phyloP scores from a whole-genome alignment of 768 basidiomycete genomes.

The Zangia roseola region DNA sequence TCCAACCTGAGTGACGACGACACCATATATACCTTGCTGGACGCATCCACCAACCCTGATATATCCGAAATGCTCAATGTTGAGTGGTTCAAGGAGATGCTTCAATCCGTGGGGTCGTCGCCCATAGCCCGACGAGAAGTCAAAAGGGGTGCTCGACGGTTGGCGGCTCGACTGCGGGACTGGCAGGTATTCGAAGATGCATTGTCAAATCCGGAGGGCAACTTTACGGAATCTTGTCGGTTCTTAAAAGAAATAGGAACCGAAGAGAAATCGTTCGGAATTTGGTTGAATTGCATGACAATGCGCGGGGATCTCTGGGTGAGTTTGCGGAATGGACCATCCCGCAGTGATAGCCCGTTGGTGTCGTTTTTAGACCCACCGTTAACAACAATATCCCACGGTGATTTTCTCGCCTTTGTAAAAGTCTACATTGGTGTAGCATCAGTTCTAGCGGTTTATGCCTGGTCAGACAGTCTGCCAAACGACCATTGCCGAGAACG shows the following conservation, averaged over 20 bases:
- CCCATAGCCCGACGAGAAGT: slow-evolving; percentile 39
- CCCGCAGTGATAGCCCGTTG: slow-evolving; percentile 30
- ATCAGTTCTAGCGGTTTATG: slow-evolving; percentile 65
- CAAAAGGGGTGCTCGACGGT: slow-evolving; percentile 45
- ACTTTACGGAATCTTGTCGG: slow-evolving; percentile 47
- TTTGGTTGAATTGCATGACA: slow-evolving; percentile 71
- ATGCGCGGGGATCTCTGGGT: slow-evolving; percentile 51
- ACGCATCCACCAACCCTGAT: slow-evolving; percentile 64
- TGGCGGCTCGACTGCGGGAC: slow-evolving; percentile 50
- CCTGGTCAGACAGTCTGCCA: slow-evolving; percentile 78
- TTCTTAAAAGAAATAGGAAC: slow-evolving; percentile 60
- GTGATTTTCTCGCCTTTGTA: slow-evolving; percentile 62
- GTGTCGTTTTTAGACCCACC: slow-evolving; percentile 39
- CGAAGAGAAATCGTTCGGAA: slow-evolving; percentile 68
- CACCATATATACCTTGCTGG: slow-evolving; percentile 55
- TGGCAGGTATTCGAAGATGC: slow-evolving; percentile 66
- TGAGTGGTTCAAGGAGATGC: slow-evolving; percentile 29
- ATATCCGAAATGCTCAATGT: slow-evolving; percentile 53
- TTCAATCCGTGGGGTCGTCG: slow-evolving; percentile 20
- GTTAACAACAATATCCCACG: slow-evolving; percentile 37
- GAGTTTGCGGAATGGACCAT: slow-evolving; percentile 22
- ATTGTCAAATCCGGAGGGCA: slow-evolving; percentile 49
- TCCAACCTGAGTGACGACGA: slow-evolving; percentile 49
- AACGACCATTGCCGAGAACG: slow-evolving; percentile 63
- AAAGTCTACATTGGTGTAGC: slow-evolving; percentile 68